Conservation (phyloP, 2,329 filamentous ascomycete genomes). For the Neoscytalidium dimidiatum region DNA sequence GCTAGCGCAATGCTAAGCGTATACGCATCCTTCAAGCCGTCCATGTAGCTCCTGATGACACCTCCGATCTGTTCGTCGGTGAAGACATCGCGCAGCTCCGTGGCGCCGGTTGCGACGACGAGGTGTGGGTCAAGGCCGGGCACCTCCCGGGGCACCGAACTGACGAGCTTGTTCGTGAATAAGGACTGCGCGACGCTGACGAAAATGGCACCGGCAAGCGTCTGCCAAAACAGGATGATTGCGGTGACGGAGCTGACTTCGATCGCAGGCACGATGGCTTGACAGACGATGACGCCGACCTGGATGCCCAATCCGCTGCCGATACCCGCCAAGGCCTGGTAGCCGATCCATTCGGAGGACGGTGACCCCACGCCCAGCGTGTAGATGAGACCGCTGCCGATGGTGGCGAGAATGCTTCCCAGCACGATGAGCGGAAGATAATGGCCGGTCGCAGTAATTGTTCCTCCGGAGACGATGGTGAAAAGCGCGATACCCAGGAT, state of each 20-base stretch:
- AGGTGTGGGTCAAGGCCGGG: conserved; percentile 36
- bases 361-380: conserved; percentile 41
- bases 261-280: conserved; percentile 35
- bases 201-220: conserved; percentile 45
- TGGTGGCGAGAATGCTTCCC: conserved; percentile 31
- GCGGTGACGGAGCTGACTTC: conserved; percentile 44
- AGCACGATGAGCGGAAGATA: conserved; percentile 37
- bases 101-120: conserved; percentile 47
- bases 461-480: conserved; percentile 27
- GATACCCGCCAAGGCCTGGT: conserved; percentile 48
- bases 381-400: conserved; percentile 45
- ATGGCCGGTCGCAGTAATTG: conserved; percentile 34
- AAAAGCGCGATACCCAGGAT: conserved; percentile 35
- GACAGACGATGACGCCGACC: conserved; percentile 43
- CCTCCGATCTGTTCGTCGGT: conserved; percentile 25
- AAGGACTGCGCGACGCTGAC: conserved; percentile 44
- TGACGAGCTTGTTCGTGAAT: conserved; percentile 45
- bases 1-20: conserved; percentile 18
- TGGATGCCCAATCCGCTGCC: conserved; percentile 47
- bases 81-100: conserved; percentile 43
- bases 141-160: conserved; percentile 33
- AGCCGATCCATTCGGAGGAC: conserved; percentile 49
- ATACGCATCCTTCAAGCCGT: conserved; percentile 26
- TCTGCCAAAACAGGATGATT: conserved; percentile 46
- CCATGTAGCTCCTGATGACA: conserved; percentile 28